These are phyloP conservation scores for Mortierella claussenii DNA, from an alignment of 192 early-diverging fungal genomes.

Conservation along the genomic window DNA sequence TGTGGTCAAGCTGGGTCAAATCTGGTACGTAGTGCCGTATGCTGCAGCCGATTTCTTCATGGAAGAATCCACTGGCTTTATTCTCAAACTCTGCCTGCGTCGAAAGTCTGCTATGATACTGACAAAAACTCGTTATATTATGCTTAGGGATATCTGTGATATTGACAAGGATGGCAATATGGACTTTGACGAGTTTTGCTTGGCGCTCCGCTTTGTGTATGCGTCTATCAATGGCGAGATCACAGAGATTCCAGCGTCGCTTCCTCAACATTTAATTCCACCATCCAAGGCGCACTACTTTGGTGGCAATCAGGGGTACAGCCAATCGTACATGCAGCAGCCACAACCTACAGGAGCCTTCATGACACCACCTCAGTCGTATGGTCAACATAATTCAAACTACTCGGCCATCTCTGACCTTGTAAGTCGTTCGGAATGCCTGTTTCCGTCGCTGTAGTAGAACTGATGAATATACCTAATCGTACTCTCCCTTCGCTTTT, in stretches of 20 bases:
- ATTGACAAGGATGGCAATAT: constrained; percentile 86
- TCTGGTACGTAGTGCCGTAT: constrained; percentile 53
- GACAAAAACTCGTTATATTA: too few species aligned
- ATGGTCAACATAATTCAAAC: constrained; percentile 22
- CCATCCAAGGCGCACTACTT: constrained; percentile 68
- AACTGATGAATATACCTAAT: not conserved
- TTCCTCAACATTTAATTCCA: constrained; percentile 76
- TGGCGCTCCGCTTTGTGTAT: constrained; percentile 83
- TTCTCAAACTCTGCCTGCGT: too few species aligned
- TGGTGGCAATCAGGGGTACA: constrained; percentile 21
- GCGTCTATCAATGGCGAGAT: constrained; percentile 68
- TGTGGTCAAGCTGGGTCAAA: constrained; percentile 36
- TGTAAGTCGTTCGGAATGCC: constrained; percentile 9
- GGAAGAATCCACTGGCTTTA: too few species aligned
- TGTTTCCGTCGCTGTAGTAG: too few species aligned
- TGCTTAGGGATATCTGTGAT: constrained; percentile 75
- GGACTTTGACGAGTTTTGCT: constrained; percentile 86
- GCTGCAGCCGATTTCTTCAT: too few species aligned
- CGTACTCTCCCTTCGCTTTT: not conserved
- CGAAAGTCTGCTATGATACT: too few species aligned
- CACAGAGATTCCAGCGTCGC: constrained; percentile 61
- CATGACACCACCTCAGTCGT: constrained; percentile 21
- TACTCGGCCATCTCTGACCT: constrained; percentile 37
- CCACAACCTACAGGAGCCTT: constrained; percentile 49
- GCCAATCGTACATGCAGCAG: constrained; percentile 43